These are phyloP conservation scores for Botrytis deweyae DNA, from an alignment of 2,329 filamentous ascomycete species.

Conservation along the genomic window DNA sequence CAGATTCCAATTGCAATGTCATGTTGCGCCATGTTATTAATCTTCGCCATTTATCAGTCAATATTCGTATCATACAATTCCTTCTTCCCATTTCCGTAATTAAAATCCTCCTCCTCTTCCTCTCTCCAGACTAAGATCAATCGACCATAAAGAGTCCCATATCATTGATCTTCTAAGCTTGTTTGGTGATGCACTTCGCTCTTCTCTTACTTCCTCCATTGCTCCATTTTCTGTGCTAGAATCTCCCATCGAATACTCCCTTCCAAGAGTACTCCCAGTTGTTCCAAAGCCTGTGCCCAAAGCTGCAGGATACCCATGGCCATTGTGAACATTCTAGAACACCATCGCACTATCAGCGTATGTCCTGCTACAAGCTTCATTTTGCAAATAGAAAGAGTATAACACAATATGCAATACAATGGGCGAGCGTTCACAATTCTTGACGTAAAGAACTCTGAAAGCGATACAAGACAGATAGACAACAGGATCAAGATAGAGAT, in stretches of 20 bases:
- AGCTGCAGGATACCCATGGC: not conserved
- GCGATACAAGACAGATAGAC: not conserved
- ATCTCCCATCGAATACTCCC: not conserved
- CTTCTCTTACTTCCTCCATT: constrained; percentile 23
- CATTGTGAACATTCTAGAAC: constrained; percentile 26
- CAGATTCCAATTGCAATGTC: not conserved
- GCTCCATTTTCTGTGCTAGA: not conserved
- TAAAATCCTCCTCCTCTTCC: constrained; percentile 27
- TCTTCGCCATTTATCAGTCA: not conserved
- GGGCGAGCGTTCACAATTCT: not conserved
- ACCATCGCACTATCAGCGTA: constrained; percentile 31
- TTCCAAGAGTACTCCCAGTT: not conserved
- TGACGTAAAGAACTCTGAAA: not conserved
- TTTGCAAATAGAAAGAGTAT: not conserved
- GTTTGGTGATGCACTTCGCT: constrained; percentile 33
- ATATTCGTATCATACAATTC: not conserved
- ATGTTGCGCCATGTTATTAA: not conserved
- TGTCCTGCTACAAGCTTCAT: not conserved
- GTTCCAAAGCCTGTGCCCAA: not conserved
- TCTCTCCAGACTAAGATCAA: constrained; percentile 57
- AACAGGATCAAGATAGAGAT: constrained; percentile 12
- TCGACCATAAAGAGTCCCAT: constrained; percentile 62
- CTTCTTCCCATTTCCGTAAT: not conserved
- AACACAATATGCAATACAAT: not conserved
- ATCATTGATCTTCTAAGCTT: constrained; percentile 51